Conservation (phyloP, 371 early-diverging fungal genomes). For the Smittium culicis region DNA sequence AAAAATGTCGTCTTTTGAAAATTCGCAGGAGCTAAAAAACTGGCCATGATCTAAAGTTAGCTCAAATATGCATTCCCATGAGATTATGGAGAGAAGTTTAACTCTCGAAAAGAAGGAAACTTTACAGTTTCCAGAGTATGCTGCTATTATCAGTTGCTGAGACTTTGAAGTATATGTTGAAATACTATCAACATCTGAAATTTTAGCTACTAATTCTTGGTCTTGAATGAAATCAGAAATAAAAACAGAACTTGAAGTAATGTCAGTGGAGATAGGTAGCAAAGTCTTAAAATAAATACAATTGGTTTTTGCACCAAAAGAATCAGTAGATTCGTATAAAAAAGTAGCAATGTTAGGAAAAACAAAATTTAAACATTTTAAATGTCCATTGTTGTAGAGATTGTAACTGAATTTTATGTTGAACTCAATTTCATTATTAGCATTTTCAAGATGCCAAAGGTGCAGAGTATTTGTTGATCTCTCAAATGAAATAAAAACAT, state of each 20-base stretch:
- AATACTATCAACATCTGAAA: background rate
- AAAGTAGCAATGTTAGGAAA: background rate
- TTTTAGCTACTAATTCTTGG: background rate
- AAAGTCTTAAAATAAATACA: background rate
- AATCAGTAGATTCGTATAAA: background rate
- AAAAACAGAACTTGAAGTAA: background rate
- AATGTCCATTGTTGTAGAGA: background rate
- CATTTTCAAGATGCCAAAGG: background rate
- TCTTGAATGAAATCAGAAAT: background rate
- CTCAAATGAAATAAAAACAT: background rate
- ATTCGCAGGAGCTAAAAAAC: background rate
- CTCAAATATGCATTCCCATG: background rate
- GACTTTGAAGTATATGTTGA: background rate
- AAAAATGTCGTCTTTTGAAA: background rate
- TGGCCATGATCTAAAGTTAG: background rate
- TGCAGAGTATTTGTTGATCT: background rate
- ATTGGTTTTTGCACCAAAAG: background rate
- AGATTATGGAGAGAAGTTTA: background rate
- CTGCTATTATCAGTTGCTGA: background rate
- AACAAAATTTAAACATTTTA: background rate
- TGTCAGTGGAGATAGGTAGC: background rate
- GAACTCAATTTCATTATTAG: background rate
- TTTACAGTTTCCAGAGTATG: background rate
- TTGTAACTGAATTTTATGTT: background rate
- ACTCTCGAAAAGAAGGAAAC: background rate